phyloP scores from a whole-genome alignment of 2,329 filamentous ascomycete genomes.

The Elsinoe ampelina region DNA sequence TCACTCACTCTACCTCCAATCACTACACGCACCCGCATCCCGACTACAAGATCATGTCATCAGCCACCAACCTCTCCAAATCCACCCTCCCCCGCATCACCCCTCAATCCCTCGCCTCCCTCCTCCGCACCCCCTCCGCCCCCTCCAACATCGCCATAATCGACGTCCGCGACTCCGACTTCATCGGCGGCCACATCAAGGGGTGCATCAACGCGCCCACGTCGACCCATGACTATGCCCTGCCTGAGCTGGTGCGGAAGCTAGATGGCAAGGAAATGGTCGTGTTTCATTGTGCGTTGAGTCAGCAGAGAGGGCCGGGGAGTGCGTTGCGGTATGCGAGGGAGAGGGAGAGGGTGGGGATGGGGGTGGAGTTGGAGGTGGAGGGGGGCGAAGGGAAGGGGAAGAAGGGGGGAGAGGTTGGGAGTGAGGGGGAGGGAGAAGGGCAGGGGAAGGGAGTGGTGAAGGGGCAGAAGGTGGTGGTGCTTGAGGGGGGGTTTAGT shows the following conservation, averaged over 20 bases:
- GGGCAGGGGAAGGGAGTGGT: too few relatives aligned
- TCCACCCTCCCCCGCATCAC: slow-evolving; percentile 57
- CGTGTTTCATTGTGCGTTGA: slow-evolving; percentile 89
- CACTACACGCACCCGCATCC: too few relatives aligned
- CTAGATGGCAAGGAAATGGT: slow-evolving; percentile 71
- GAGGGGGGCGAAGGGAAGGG: background rate
- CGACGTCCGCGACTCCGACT: slow-evolving; percentile 84
- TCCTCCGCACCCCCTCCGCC: slow-evolving; percentile 36
- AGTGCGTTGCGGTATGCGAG: slow-evolving; percentile 73
- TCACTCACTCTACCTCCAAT: too few relatives aligned
- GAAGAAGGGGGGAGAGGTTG: slow-evolving; percentile 5
- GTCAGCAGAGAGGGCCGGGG: slow-evolving; percentile 78
- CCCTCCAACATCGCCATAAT: slow-evolving; percentile 55
- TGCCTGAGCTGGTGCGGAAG: slow-evolving; percentile 73
- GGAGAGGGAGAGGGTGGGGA: slow-evolving; percentile 50
- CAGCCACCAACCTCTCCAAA: slow-evolving; percentile 47
- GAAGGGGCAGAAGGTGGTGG: slow-evolving; percentile 60
- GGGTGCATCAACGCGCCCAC: slow-evolving; percentile 67
- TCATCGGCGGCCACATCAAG: slow-evolving; percentile 82
- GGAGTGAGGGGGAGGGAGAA: slow-evolving; percentile 25
- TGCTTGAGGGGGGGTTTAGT: slow-evolving; percentile 76
- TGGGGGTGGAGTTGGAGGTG: slow-evolving; percentile 20
- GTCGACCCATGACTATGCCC: slow-evolving; percentile 59
- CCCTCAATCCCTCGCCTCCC: slow-evolving; percentile 56
- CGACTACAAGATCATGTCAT: too few relatives aligned